Percentiles rank a stretch among this genome's conserved stretches.
phyloP scores from a whole-genome alignment of 345 rosid genomes.

The Brassica carinata region DNA sequence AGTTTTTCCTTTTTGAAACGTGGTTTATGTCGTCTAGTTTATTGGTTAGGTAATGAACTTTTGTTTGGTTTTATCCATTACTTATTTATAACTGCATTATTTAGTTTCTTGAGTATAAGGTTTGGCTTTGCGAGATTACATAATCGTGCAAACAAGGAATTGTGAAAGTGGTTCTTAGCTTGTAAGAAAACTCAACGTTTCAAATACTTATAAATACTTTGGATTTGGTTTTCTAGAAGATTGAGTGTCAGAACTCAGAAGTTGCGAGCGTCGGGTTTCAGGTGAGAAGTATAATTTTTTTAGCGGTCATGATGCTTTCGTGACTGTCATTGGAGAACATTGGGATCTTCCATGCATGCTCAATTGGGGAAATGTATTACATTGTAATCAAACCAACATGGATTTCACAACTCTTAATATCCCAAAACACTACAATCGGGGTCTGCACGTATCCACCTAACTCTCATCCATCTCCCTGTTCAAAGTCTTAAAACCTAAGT shows the following conservation, averaged over 20 bases:
- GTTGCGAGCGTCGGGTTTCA: background rate
- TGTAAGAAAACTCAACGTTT: background rate
- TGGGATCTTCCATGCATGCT: background rate
- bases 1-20: background rate
- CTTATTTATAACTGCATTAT: background rate
- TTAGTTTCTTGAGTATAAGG: background rate
- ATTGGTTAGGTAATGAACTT: background rate
- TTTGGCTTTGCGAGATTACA: background rate
- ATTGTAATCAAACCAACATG: background rate
- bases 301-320: background rate
- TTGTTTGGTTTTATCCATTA: background rate
- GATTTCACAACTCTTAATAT: background rate
- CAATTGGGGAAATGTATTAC: background rate
- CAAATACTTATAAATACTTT: background rate
- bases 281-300: background rate
- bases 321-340: background rate
- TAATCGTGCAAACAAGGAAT: background rate
- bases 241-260: background rate
- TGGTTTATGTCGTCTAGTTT: background rate
- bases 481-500: background rate
- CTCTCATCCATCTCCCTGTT: background rate
- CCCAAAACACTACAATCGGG: background rate
- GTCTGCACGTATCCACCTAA: background rate
- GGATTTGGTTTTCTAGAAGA: background rate
- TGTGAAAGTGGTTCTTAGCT: background rate